phyloP scores from a whole-genome alignment of 495 filamentous ascomycete species.

The Lasiosphaeris hirsuta region DNA sequence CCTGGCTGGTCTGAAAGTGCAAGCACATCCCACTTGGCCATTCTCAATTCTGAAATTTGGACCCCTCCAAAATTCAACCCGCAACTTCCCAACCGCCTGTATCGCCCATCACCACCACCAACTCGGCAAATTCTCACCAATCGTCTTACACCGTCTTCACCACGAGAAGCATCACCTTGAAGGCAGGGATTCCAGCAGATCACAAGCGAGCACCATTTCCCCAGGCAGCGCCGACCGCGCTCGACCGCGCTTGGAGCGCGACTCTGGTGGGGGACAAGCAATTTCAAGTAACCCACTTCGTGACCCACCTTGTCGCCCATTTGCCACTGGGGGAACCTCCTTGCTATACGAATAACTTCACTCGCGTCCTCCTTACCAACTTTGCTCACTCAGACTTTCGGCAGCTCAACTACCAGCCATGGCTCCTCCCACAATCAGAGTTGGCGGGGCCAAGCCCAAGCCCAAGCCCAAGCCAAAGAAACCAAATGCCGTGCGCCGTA shows the following conservation, averaged over 20 bases:
- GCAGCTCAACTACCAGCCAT: neutral
- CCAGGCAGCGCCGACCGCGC: neutral
- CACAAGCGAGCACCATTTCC: no score
- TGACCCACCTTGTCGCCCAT: neutral
- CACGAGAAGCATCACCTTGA: neutral
- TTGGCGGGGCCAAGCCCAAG: constrained; percentile 11
- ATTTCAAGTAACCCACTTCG: neutral
- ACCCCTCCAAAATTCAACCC: constrained; percentile 10
- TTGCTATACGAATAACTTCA: no score
- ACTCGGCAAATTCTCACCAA: constrained; percentile 25
- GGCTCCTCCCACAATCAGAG: constrained; percentile 13
- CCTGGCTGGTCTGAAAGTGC: neutral
- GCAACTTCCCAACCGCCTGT: constrained; percentile 26
- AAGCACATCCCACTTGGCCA: constrained; percentile 31
- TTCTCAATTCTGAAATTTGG: constrained; percentile 10
- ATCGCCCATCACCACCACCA: constrained; percentile 16
- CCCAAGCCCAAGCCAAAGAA: constrained; percentile 25
- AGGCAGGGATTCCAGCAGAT: no score
- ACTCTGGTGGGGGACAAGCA: constrained; percentile 27
- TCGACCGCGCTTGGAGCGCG: neutral
- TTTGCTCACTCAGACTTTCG: neutral
- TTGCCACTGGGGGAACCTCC: neutral
- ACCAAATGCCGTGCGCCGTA: constrained; percentile 27
- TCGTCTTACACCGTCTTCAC: constrained; percentile 27
- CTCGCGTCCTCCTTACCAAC: neutral